Conservation (phyloP, 352 stramenopile species). For the Phytophthora melonis region DNA sequence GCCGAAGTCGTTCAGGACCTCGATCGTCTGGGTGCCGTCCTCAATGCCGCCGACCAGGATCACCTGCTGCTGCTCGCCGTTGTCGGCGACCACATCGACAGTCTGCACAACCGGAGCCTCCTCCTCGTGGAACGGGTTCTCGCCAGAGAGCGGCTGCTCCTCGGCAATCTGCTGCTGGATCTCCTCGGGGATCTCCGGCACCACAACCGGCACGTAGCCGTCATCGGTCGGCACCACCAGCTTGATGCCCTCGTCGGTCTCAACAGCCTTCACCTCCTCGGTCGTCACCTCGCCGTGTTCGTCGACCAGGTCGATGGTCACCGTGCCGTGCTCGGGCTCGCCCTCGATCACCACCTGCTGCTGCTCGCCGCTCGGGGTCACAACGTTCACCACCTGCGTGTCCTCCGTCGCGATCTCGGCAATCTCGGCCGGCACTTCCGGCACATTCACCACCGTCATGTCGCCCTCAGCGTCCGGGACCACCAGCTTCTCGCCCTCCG, state of each 20-base stretch:
- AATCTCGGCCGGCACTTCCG: neutral
- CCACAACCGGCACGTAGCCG: neutral
- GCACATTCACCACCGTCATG: neutral
- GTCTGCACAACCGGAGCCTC: neutral
- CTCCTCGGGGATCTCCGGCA: neutral
- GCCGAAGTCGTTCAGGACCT: slow-evolving; percentile 1
- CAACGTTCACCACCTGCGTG: slow-evolving; percentile 3
- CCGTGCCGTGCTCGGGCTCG: slow-evolving; percentile 3
- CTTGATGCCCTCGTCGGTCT: neutral
- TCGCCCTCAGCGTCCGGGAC: neutral
- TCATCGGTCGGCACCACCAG: neutral
- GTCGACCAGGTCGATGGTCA: slow-evolving; percentile 1
- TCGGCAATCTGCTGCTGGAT: neutral
- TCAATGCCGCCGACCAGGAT: neutral
- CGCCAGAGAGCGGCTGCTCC: neutral
- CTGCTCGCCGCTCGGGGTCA: neutral
- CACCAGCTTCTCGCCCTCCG: neutral
- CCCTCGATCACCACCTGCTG: slow-evolving; percentile 7
- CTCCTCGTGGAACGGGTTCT: neutral
- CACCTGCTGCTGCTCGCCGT: neutral
- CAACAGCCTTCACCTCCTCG: neutral
- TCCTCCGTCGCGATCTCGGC: neutral
- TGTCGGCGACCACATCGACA: slow-evolving; percentile 12
- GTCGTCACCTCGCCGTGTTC: neutral
- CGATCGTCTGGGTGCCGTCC: neutral